phyloP scores from a whole-genome alignment of 164 flowering plant species.

The Dillenia suffruticosa region DNA sequence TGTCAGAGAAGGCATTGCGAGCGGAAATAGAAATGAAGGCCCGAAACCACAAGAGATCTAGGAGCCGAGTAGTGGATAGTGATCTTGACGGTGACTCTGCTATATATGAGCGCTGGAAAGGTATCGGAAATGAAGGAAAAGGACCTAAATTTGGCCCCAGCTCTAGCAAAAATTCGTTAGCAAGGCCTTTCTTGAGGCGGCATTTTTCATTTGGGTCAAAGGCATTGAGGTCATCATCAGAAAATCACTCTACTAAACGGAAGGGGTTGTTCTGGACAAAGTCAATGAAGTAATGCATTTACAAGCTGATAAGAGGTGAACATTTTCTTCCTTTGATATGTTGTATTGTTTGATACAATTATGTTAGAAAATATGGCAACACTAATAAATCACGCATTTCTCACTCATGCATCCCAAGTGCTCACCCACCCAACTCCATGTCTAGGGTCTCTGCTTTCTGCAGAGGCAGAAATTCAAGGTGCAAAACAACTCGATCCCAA shows the following conservation, averaged over 20 bases:
- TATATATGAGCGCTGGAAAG: constrained; percentile 26
- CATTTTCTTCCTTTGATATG: too few relatives aligned
- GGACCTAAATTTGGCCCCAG: constrained; percentile 48
- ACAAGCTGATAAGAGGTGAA: constrained; percentile 14
- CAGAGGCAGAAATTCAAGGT: too few relatives aligned
- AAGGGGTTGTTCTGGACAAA: constrained; percentile 69
- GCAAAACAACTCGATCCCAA: too few relatives aligned
- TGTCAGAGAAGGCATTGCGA: constrained; percentile 46
- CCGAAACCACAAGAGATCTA: constrained; percentile 40
- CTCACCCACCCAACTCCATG: too few relatives aligned
- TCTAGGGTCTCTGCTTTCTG: too few relatives aligned
- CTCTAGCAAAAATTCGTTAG: constrained; percentile 49
- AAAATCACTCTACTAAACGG: constrained; percentile 38
- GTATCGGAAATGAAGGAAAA: constrained; percentile 29
- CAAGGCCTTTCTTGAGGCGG: constrained; percentile 66
- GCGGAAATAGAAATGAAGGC: constrained; percentile 53
- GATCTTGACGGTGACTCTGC: constrained; percentile 32
- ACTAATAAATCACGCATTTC: too few relatives aligned
- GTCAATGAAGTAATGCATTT: constrained; percentile 36
- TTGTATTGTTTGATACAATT: too few relatives aligned
- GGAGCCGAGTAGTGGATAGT: constrained; percentile 57
- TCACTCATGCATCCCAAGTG: too few relatives aligned
- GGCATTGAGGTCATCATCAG: constrained; percentile 33
- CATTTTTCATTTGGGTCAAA: constrained; percentile 75
- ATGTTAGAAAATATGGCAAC: too few relatives aligned